phyloP scores from a whole-genome alignment of 192 early-diverging fungal genomes.

The Umbelopsis sp. region DNA sequence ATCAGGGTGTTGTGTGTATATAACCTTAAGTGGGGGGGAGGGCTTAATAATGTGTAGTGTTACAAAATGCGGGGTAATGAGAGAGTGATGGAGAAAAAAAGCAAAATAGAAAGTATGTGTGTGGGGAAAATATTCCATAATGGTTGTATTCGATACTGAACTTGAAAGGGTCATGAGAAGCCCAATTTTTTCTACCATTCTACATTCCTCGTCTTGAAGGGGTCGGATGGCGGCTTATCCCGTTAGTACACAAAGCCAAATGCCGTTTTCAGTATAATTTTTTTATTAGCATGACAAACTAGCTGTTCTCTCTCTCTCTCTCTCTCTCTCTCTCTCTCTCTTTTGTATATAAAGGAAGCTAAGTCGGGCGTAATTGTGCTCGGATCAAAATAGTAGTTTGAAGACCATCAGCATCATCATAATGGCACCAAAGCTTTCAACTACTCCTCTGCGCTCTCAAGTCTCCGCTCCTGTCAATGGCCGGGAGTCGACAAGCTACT shows the following conservation, averaged over 20 bases:
- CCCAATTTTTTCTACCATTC: background rate
- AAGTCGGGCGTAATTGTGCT: background rate
- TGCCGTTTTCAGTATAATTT: constrained; percentile 12
- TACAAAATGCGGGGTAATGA: too few species aligned
- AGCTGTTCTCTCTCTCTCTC: background rate
- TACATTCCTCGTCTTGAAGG: background rate
- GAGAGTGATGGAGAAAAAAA: background rate
- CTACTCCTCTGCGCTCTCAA: too few species aligned
- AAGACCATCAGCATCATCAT: background rate
- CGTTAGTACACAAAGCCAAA: background rate
- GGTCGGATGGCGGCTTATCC: background rate
- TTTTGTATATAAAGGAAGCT: constrained; percentile 4
- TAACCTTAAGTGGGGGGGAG: too few species aligned
- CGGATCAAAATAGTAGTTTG: background rate
- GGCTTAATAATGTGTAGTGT: too few species aligned
- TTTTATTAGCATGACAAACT: background rate
- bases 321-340: background rate
- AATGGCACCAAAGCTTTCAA: background rate
- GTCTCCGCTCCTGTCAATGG: background rate
- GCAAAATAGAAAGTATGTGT: background rate
- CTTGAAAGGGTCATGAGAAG: constrained; percentile 8
- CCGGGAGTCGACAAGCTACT: constrained; percentile 9
- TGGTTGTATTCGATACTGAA: constrained; percentile 17
- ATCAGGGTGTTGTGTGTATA: too few species aligned
- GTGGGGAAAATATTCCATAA: background rate